Evolutionary conservation across 2,329 filamentous ascomycete species (phyloP).

Genomic region (Claviceps citrina): DNA sequence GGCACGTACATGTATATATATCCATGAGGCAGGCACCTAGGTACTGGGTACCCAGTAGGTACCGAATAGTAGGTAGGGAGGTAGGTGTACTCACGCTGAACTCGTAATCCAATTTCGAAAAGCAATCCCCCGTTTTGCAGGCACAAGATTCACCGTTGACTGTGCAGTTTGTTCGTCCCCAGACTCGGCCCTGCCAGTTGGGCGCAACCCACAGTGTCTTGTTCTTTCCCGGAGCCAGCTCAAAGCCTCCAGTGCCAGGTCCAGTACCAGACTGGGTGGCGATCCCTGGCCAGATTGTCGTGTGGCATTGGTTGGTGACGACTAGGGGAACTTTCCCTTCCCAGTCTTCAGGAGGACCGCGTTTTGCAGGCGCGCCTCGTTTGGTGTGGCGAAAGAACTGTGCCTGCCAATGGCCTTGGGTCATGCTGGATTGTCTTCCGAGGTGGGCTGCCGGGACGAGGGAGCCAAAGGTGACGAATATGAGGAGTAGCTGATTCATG

Average conservation of each 20-base stretch:
- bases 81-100: constrained; percentile 41
- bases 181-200: constrained; percentile 69
- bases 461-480: constrained; percentile 11
- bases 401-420: constrained; percentile 13
- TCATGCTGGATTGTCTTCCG: constrained; percentile 5
- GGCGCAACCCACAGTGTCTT: constrained; percentile 48
- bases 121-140: constrained; percentile 65
- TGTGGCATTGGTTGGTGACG: constrained; percentile 56
- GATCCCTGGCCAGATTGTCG: constrained; percentile 63
- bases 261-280: constrained; percentile 56
- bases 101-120: constrained; percentile 51
- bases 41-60: too few species aligned
- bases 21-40: too few species aligned
- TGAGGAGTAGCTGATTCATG: constrained; percentile 11
- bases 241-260: constrained; percentile 53
- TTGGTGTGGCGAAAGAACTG: constrained; percentile 15
- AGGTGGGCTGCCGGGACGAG: constrained; percentile 9
- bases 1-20: too few species aligned
- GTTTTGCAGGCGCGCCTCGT: constrained; percentile 12
- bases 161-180: constrained; percentile 73
- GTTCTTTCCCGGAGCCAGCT: constrained; percentile 42
- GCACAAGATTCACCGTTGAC: constrained; percentile 53
- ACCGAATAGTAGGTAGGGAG: too few species aligned
- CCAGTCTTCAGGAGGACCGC: constrained; percentile 18
- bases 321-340: constrained; percentile 40